A percentile compares a stretch with the other conserved stretches of the same genome.
phyloP scores from a whole-genome alignment of 73 alveolate species.

The Urostyla sp. region DNA sequence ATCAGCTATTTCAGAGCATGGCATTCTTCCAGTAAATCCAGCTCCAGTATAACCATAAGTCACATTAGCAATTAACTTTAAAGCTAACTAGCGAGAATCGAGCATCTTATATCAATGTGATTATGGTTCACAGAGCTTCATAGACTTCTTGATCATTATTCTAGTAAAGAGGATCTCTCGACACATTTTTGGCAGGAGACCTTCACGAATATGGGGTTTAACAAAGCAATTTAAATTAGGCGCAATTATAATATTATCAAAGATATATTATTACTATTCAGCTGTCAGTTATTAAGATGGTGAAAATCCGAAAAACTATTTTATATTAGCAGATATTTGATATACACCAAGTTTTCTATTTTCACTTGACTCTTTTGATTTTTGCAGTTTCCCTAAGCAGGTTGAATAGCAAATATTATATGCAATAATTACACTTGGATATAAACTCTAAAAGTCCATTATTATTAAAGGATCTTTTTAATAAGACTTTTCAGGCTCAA shows the following conservation, averaged over 20 bases:
- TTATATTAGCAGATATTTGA: slow-evolving; percentile 71
- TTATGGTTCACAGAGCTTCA: slow-evolving; percentile 83
- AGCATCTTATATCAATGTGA: slow-evolving; percentile 84
- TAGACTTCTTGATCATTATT: slow-evolving; percentile 95
- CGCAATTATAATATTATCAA: slow-evolving; percentile 80
- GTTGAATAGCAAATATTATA: slow-evolving; percentile 98
- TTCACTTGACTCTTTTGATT: slow-evolving; percentile 61
- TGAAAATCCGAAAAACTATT: slow-evolving; percentile 68
- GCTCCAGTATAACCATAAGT: slow-evolving; percentile 99
- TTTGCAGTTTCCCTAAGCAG: slow-evolving; percentile 92
- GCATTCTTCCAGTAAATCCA: slow-evolving; percentile 99
- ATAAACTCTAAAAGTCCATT: slow-evolving; percentile 97
- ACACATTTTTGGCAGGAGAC: slow-evolving; percentile 93
- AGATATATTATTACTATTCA: slow-evolving; percentile 60
- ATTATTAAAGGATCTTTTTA: slow-evolving; percentile 95
- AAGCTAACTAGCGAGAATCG: slow-evolving; percentile 90
- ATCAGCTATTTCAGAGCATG: slow-evolving; percentile 98
- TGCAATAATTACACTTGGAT: slow-evolving; percentile 97
- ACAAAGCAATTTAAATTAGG: slow-evolving; percentile 92
- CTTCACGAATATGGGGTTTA: slow-evolving; percentile 88
- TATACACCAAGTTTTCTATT: slow-evolving; percentile 82
- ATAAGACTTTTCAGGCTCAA: slow-evolving; percentile 96
- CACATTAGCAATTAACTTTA: slow-evolving; percentile 92
- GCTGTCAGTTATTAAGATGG: slow-evolving; percentile 21
- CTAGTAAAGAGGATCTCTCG: slow-evolving; percentile 94